Evolutionary conservation across 2,329 filamentous ascomycete genomes (phyloP), one percentile per base, ranked within the genome.

Genomic region (Phialocephala sp.): DNA sequence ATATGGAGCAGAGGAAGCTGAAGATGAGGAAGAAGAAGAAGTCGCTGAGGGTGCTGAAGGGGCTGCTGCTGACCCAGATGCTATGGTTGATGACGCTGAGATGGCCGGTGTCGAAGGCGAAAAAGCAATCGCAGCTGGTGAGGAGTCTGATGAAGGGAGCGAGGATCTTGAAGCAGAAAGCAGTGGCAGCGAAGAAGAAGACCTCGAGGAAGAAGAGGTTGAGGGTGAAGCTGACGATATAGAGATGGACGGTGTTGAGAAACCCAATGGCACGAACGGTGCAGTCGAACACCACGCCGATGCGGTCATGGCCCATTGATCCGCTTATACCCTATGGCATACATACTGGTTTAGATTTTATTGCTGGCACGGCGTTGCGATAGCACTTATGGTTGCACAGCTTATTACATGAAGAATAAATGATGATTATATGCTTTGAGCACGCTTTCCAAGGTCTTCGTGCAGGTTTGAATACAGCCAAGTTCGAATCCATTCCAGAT

Each of bases 1-100:
- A 72, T 99, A 99, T 76, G 95, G 94, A 68, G 93, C 91, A 24
- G 95, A 98, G 63, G 94, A 97, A 78, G 88, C 87, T 18, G 92
- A 93, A 57, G 89, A 89, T 41, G 88, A 89, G 69, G 87, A 89
- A 60, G 89, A 89, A 61, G 89, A 89, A 61, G 87, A 86, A n/a
- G 87, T 79, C 14, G 86, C 79, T 15, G 86, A 84, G 43, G 84
- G 82, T 39, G 80, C 78, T 61, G 85, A 83, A 9, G 84, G 86
- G 63, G 85, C 82, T 60, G 80, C 82, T 36, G 76, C 71, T 45
- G 81, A 76, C 60, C 74, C 76, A 14, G 77, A 77, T 61, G 76
- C 77, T 22, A 78, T 83, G 66, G 87, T 84, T 54, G 89, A 90
- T 65, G 91, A 94, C 71, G 83, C 86, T 6, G 90, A 92, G 69